phyloP scores from a whole-genome alignment of 139 green algal species.

The Marvania coccoides region DNA sequence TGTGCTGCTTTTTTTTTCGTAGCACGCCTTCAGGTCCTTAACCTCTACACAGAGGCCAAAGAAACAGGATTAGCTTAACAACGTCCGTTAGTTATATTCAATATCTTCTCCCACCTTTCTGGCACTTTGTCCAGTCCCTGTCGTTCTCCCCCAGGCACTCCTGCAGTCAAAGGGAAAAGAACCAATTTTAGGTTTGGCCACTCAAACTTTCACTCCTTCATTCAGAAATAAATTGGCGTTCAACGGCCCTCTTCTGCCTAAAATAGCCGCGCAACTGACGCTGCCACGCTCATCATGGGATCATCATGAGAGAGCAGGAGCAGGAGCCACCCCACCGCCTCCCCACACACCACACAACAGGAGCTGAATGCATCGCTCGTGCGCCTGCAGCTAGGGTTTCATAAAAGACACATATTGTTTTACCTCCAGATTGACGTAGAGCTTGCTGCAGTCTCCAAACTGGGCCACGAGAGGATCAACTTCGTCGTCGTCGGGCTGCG shows the following conservation, averaged over 20 bases:
- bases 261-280: neutral
- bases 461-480: constrained; percentile 10
- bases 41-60: constrained; percentile 11
- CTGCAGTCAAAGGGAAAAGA: no score
- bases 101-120: constrained; percentile 21
- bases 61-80: neutral
- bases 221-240: neutral
- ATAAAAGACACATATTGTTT: neutral
- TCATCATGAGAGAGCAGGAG: neutral
- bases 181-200: no score
- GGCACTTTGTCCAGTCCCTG: constrained; percentile 40
- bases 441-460: constrained; percentile 9
- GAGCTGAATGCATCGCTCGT: neutral
- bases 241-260: neutral
- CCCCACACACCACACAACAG: neutral
- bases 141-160: constrained; percentile 43
- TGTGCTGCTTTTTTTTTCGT: constrained; percentile 5
- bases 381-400: neutral
- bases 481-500: neutral
- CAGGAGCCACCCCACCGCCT: neutral
- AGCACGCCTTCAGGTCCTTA: constrained; percentile 27
- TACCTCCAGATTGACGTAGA: constrained; percentile 17
- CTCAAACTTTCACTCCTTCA: no score
- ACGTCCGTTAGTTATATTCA: neutral
- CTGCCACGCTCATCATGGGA: neutral